Conservation (phyloP, 768 basidiomycete species). For the Termitomyces bulborhizus region DNA sequence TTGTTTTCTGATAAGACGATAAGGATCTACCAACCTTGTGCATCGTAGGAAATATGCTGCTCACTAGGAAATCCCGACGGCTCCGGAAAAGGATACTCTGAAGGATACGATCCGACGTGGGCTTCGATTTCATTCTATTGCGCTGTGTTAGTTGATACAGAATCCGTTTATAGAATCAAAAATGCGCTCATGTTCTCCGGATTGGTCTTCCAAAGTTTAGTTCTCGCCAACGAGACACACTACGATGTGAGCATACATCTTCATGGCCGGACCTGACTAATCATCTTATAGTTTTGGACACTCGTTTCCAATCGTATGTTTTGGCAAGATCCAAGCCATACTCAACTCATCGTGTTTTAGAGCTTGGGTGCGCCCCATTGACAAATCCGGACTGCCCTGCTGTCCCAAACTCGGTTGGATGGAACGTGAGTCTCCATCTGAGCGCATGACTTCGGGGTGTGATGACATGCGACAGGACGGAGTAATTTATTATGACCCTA, state of each 20-base stretch:
- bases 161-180: constrained; percentile 19
- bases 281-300: constrained; percentile 28
- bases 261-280: not conserved
- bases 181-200: constrained; percentile 34
- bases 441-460: not conserved
- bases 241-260: constrained; percentile 22
- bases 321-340: not conserved
- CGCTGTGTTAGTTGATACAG: not conserved
- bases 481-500: constrained; percentile 30
- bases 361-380: constrained; percentile 31
- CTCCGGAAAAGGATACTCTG: constrained; percentile 25
- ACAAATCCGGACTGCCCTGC: constrained; percentile 27
- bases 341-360: constrained; percentile 13
- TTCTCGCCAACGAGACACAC: constrained; percentile 29
- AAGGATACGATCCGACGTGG: constrained; percentile 32
- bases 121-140: not conserved
- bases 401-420: constrained; percentile 31
- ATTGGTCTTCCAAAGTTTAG: constrained; percentile 31
- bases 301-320: constrained; percentile 27
- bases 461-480: not conserved
- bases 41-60: constrained; percentile 30
- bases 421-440: constrained; percentile 26
- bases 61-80: constrained; percentile 28
- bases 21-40: not conserved
- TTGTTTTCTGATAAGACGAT: not conserved